Evolutionary conservation across 768 basidiomycete genomes (phyloP), one percentile per base, ranked within the genome.

Genomic region (Boletus sensibilis): DNA sequence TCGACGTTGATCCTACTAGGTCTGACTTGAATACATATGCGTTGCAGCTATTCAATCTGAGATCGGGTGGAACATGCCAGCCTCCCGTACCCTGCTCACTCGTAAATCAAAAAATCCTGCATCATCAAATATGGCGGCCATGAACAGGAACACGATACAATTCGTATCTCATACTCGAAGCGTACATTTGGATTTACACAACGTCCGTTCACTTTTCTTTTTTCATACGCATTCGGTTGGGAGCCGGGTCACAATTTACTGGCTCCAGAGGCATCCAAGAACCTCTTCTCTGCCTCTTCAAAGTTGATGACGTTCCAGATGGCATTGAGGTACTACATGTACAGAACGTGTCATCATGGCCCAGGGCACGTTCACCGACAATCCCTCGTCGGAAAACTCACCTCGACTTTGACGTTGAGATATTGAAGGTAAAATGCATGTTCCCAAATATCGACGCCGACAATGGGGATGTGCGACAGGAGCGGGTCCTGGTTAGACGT

Each of bases 381-480:
- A n/a, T 39, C 1, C 9, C 3, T 20, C 5, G 16, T 10, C 1
- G 20, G 13, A 16, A 16, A 9, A 82, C 94, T 72, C 68, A 95
- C 94, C 64, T 96, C 90, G 56, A 75, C 84, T 82, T 96, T 96
- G 70, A 93, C 92, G 75, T 96, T 97, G 74, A 89, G 83, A 78
- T 98, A 98, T 73, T 98, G 93, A 64, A 96, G 83, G 78, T 96
- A 98, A 79, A 94, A 93, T 50, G 93, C 92, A 68, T 95, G 94
- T 76, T 96, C 93, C 94, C 94, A 96, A 68, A 95, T 85, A 62
- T 95, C 94, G 64, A 97, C 87, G 42, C 94, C 93, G 64, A 95
- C 90, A 76, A 97, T 82, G 52, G 94, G 92, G 52, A 83, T 74
- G 68, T 85, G 87, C 44, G 75, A 71, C 62, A 92, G 74, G 48